Percentiles rank a stretch among this genome's conserved stretches.
Evolutionary conservation across 1,284 basidiomycete species (phyloP).

Genomic region (Wallemia hederae): DNA sequence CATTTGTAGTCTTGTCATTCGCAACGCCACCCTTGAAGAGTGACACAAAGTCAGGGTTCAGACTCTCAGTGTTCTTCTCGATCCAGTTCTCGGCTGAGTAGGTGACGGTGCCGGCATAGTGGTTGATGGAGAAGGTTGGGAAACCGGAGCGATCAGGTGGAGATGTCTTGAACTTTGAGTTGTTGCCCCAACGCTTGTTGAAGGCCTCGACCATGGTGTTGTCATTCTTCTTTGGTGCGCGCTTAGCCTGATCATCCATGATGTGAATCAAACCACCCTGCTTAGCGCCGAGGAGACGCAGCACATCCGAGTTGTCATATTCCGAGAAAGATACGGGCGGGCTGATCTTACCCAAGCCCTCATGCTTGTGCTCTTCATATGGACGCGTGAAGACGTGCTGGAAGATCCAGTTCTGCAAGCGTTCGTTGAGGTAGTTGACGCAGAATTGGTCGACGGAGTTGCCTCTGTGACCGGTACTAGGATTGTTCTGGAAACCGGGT

Average conservation of each 20-base stretch:
- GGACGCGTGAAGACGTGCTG: constrained; percentile 48
- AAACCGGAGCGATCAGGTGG: constrained; percentile 40
- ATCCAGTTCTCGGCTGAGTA: constrained; percentile 75
- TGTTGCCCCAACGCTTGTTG: constrained; percentile 74
- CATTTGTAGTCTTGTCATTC: constrained; percentile 12
- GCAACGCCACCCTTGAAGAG: constrained; percentile 36
- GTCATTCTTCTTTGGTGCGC: constrained; percentile 67
- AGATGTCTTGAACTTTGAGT: constrained; percentile 61
- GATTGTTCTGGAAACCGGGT: constrained; percentile 71
- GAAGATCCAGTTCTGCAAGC: constrained; percentile 56
- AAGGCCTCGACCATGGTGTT: constrained; percentile 84
- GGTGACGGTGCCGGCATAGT: constrained; percentile 67
- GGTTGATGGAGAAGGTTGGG: constrained; percentile 68
- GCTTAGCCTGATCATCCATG: constrained; percentile 80
- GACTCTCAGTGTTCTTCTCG: constrained; percentile 57
- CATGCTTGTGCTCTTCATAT: constrained; percentile 47
- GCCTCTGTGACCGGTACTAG: constrained; percentile 28
- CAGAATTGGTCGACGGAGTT: constrained; percentile 91
- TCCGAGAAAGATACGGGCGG: constrained; percentile 34
- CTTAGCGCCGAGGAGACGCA: constrained; percentile 55
- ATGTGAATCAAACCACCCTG: constrained; percentile 84
- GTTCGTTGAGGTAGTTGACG: constrained; percentile 84
- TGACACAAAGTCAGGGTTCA: constrained; percentile 77
- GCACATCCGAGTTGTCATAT: constrained; percentile 72
- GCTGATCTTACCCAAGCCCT: constrained; percentile 44